Percentiles rank a stretch among this genome's conserved stretches.
Conservation (phyloP, 305 asterid genomes). For the Fraxinus angustifolia region DNA sequence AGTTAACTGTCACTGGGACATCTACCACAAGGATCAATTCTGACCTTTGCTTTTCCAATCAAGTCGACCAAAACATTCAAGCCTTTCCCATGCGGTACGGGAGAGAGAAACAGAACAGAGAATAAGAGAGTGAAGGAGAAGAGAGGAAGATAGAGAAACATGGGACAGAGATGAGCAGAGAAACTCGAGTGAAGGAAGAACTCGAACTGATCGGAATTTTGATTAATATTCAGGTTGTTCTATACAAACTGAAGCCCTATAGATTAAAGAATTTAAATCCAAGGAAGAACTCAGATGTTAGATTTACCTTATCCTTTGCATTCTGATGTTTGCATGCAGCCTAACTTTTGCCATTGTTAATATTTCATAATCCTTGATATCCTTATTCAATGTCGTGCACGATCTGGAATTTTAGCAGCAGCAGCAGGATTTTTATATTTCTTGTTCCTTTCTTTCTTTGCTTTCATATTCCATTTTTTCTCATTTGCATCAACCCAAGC, state of each 20-base stretch:
- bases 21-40: background rate
- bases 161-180: background rate
- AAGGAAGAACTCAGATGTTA: background rate
- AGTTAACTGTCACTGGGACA: background rate
- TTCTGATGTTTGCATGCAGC: background rate
- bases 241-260: background rate
- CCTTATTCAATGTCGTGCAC: constrained; percentile 44
- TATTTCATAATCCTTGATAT: constrained; percentile 35
- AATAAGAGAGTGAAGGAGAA: background rate
- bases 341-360: background rate
- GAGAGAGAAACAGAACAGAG: background rate
- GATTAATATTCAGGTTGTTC: background rate
- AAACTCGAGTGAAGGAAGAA: background rate
- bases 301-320: background rate
- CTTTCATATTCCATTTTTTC: constrained; percentile 86
- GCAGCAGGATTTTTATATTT: constrained; percentile 60
- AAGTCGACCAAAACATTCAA: background rate
- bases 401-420: constrained; percentile 48
- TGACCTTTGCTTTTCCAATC: constrained; percentile 9
- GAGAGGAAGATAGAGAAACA: background rate
- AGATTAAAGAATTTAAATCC: constrained; percentile 4
- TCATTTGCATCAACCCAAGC: constrained; percentile 92
- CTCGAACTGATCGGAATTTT: background rate
- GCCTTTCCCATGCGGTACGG: background rate
- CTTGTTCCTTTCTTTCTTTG: constrained; percentile 84